Evolutionary conservation across 1,139 yeast genomes (phyloP).

Genomic region (Protomyces macrosporus): DNA sequence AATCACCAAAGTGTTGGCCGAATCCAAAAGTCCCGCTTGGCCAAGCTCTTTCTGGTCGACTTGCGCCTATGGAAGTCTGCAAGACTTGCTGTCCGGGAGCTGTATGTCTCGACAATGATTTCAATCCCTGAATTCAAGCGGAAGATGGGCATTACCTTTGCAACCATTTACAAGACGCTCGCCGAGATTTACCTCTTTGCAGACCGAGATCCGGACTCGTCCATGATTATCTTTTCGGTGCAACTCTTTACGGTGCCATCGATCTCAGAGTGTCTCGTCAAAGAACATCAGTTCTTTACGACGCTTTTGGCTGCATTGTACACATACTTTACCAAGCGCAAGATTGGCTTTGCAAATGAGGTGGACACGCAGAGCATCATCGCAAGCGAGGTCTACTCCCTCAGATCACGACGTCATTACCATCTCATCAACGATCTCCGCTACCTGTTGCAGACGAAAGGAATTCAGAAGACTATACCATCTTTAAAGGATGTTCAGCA

Average conservation of each 20-base stretch:
- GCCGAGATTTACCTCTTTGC: slow-evolving; percentile 65
- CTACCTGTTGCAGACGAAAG: slow-evolving; percentile 40
- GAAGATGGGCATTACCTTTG: slow-evolving; percentile 65
- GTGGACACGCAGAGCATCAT: slow-evolving; percentile 41
- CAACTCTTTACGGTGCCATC: slow-evolving; percentile 83
- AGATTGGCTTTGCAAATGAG: slow-evolving; percentile 48
- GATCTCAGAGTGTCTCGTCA: slow-evolving; percentile 63
- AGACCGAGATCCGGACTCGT: slow-evolving; percentile 78
- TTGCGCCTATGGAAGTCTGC: slow-evolving; percentile 67
- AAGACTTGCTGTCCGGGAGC: slow-evolving; percentile 57
- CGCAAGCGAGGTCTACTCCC: slow-evolving; percentile 40
- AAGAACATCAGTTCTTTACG: slow-evolving; percentile 60
- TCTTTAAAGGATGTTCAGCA: slow-evolving; percentile 34
- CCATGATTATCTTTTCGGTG: slow-evolving; percentile 71
- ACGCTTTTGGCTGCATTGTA: slow-evolving; percentile 63
- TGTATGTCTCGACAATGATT: slow-evolving; percentile 65
- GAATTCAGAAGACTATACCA: slow-evolving; percentile 42
- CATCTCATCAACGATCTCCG: slow-evolving; percentile 82
- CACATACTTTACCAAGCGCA: slow-evolving; percentile 57
- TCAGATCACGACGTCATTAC: slow-evolving; percentile 76
- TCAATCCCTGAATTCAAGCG: slow-evolving; percentile 58
- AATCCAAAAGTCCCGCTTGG: slow-evolving; percentile 6
- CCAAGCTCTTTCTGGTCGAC: slow-evolving; percentile 47
- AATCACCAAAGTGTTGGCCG: background rate
- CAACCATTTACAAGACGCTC: slow-evolving; percentile 74